A percentile compares a stretch with the other conserved stretches of the same genome.
Evolutionary conservation across 1,284 basidiomycete species (phyloP).

Genomic region (Stygiomarasmius scandens): DNA sequence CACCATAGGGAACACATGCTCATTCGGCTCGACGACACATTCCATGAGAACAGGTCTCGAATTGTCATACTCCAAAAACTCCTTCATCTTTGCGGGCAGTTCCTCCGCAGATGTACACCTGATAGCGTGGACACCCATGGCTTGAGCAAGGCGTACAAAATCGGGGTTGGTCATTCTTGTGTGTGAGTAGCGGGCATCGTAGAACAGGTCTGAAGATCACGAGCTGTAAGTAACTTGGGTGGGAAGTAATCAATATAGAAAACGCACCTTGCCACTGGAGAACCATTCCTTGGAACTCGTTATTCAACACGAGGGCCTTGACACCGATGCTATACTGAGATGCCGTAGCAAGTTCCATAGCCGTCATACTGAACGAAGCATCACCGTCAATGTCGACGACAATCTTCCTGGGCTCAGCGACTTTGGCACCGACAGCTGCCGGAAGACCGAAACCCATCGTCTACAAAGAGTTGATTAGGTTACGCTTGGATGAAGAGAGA

Average conservation of each 20-base stretch:
- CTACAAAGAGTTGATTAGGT: conserved; percentile 39
- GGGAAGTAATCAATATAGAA: not conserved
- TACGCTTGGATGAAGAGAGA: not conserved
- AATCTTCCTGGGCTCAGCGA: conserved; percentile 90
- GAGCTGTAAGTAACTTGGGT: conserved; percentile 11
- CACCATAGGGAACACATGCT: conserved; percentile 96
- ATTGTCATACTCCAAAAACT: conserved; percentile 95
- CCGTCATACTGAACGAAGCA: conserved; percentile 98
- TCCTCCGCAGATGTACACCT: conserved; percentile 75
- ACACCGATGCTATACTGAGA: conserved; percentile 92
- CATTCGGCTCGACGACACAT: conserved; percentile 83
- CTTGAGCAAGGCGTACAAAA: conserved; percentile 85
- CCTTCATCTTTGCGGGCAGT: conserved; percentile 94
- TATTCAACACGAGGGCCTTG: conserved; percentile 90
- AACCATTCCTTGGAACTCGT: conserved; percentile 98
- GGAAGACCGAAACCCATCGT: conserved; percentile 99
- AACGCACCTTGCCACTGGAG: conserved; percentile 91
- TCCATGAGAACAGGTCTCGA: conserved; percentile 89
- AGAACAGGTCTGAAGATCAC: conserved; percentile 79
- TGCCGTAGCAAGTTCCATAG: conserved; percentile 97
- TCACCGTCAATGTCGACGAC: conserved; percentile 98
- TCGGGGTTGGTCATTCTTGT: conserved; percentile 95
- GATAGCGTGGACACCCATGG: conserved; percentile 93
- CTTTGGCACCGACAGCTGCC: conserved; percentile 94
- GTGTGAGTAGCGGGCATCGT: conserved; percentile 92